Percentiles rank a stretch among this genome's conserved stretches.
phyloP scores from a whole-genome alignment of 108 stramenopile species.

The Pseudonitzschia multiseries region DNA sequence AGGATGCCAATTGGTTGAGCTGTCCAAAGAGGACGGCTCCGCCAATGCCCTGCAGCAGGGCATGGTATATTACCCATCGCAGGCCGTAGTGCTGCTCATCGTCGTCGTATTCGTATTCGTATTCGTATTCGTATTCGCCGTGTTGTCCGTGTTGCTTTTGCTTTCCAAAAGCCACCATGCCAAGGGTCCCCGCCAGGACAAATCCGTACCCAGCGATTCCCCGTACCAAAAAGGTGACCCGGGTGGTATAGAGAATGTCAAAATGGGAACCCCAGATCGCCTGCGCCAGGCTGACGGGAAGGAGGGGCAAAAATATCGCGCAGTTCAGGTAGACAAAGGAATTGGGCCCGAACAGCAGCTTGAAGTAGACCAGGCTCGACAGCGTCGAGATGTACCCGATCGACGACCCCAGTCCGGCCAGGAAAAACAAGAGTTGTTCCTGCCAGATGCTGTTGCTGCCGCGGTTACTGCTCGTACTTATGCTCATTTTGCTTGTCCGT shows the following conservation, averaged over 20 bases:
- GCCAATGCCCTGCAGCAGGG: conserved; percentile 29
- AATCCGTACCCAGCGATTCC: conserved; percentile 34
- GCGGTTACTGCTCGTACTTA: too few relatives aligned
- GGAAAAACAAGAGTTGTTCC: conserved; percentile 31
- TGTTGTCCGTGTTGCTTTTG: neutral
- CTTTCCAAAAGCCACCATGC: neutral
- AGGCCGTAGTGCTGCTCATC: neutral
- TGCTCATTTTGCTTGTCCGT: too few relatives aligned
- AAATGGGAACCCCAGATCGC: conserved; percentile 34
- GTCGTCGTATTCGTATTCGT: neutral
- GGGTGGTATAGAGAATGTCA: conserved; percentile 15
- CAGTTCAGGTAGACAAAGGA: conserved; percentile 43
- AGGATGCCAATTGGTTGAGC: conserved; percentile 48
- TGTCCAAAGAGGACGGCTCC: conserved; percentile 43
- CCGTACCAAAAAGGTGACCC: conserved; percentile 32
- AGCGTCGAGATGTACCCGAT: conserved; percentile 37
- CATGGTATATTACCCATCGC: conserved; percentile 1
- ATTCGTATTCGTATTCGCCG: neutral
- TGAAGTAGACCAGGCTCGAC: conserved; percentile 47
- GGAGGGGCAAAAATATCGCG: conserved; percentile 32
- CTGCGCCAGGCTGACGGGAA: conserved; percentile 42
- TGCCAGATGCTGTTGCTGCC: neutral
- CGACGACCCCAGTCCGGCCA: conserved; percentile 27
- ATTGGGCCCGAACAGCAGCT: conserved; percentile 21
- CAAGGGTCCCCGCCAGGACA: conserved; percentile 10